Percentiles rank a stretch among this genome's conserved stretches.
These are phyloP conservation scores for Cyanidioschyzon merolae DNA, from an alignment of 23 red algal genomes.

Conservation along the genomic window DNA sequence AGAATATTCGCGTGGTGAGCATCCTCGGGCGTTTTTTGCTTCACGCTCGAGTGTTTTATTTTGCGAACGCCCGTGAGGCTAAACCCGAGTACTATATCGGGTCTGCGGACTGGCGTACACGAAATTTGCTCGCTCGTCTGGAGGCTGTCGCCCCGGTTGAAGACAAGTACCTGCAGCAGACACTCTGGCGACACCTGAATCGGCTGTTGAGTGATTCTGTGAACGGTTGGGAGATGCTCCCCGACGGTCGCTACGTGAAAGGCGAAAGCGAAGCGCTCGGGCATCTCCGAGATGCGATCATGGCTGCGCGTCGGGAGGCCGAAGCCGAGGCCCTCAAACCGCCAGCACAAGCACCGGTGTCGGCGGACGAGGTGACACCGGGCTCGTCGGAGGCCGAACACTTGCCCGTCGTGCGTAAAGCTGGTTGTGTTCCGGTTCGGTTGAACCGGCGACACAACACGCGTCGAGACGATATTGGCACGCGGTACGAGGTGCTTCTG, in stretches of 20 bases:
- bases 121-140: constrained; percentile 54
- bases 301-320: not conserved
- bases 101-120: constrained; percentile 82
- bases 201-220: constrained; percentile 39
- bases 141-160: constrained; percentile 78
- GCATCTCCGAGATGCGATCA: not conserved
- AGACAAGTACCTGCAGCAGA: constrained; percentile 49
- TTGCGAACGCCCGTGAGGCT: constrained; percentile 29
- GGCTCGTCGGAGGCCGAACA: not conserved
- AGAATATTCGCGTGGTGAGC: constrained; percentile 77
- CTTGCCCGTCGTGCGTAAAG: constrained; percentile 22
- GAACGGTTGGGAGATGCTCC: constrained; percentile 63
- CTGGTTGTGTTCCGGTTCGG: constrained; percentile 24
- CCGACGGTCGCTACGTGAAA: constrained; percentile 66
- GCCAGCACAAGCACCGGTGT: not conserved
- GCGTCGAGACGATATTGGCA: not conserved
- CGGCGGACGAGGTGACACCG: not conserved
- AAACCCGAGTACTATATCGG: constrained; percentile 72
- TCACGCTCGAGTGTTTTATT: constrained; percentile 82
- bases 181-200: constrained; percentile 45
- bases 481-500: constrained; percentile 20
- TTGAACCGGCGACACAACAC: not conserved
- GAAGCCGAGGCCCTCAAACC: not conserved
- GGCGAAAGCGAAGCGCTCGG: constrained; percentile 17
- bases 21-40: constrained; percentile 77